Evolutionary conservation across 2,329 filamentous ascomycete species (phyloP).

Genomic region (Apiospora koreana): DNA sequence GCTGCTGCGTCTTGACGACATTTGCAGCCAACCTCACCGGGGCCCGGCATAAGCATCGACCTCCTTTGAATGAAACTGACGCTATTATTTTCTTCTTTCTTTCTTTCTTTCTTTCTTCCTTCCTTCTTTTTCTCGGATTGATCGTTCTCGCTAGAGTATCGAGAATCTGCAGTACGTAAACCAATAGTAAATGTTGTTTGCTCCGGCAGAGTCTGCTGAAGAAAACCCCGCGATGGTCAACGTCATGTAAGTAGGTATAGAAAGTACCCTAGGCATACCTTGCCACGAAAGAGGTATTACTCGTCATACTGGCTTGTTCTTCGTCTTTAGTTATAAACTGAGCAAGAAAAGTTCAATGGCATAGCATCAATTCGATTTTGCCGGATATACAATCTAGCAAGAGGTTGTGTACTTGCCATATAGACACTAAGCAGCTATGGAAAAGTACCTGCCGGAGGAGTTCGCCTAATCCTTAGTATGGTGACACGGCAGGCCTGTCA

Average conservation of each 20-base stretch:
- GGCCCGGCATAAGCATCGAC: neutral
- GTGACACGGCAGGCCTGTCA: slow-evolving; percentile 1
- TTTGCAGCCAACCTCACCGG: neutral
- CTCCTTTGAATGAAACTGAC: neutral
- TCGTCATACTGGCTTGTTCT: neutral
- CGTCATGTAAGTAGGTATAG: neutral
- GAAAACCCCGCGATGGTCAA: neutral
- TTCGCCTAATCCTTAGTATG: slow-evolving; percentile 1
- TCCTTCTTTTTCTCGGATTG: neutral
- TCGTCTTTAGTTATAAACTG: neutral
- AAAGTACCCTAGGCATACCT: neutral
- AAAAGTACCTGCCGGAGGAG: neutral
- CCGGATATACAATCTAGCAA: neutral
- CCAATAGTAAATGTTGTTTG: neutral
- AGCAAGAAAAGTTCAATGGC: neutral
- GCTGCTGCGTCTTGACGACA: neutral
- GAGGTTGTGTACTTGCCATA: neutral
- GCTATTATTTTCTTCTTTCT: neutral
- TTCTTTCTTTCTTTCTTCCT: neutral
- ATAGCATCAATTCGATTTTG: neutral
- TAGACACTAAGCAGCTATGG: neutral
- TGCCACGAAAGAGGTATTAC: neutral
- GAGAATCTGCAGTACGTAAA: neutral
- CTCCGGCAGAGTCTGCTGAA: neutral
- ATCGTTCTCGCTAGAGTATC: neutral